Conservation (phyloP, 306 rosid genomes). For the Prunus armeniaca region DNA sequence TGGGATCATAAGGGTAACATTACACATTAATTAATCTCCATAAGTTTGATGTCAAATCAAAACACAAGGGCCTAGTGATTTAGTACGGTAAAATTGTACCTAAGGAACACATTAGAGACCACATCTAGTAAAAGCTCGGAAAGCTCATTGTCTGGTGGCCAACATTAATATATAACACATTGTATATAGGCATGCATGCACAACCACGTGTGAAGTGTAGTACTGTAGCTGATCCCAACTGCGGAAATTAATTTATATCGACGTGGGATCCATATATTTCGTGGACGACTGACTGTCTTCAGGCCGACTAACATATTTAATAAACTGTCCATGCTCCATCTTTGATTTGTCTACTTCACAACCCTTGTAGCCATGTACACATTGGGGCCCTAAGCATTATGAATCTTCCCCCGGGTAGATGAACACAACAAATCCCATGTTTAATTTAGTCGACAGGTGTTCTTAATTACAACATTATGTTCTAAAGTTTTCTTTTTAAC, state of each 20-base stretch:
- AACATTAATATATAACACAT: background rate
- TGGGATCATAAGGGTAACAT: no score
- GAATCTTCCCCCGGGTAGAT: background rate
- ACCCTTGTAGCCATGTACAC: background rate
- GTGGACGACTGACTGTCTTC: background rate
- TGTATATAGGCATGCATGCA: background rate
- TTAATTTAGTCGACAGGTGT: no score
- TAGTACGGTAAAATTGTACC: no score
- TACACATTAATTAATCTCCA: no score
- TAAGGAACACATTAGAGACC: background rate
- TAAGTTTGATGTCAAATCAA: no score
- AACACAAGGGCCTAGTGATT: no score
- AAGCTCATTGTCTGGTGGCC: background rate
- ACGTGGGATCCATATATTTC: background rate
- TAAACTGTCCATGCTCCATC: background rate
- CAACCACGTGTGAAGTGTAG: background rate
- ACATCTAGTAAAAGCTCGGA: background rate
- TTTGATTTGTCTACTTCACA: constrained; percentile 14
- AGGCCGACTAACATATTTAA: background rate
- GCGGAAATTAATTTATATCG: background rate
- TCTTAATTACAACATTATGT: no score
- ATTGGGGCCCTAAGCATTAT: constrained; percentile 10
- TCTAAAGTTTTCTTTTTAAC: no score
- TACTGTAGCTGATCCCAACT: background rate
- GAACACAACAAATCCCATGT: background rate